Evolutionary conservation across 352 stramenopile species (phyloP), one percentile per base, ranked within the genome.

Genomic region (Phytophthora ohioensis): DNA sequence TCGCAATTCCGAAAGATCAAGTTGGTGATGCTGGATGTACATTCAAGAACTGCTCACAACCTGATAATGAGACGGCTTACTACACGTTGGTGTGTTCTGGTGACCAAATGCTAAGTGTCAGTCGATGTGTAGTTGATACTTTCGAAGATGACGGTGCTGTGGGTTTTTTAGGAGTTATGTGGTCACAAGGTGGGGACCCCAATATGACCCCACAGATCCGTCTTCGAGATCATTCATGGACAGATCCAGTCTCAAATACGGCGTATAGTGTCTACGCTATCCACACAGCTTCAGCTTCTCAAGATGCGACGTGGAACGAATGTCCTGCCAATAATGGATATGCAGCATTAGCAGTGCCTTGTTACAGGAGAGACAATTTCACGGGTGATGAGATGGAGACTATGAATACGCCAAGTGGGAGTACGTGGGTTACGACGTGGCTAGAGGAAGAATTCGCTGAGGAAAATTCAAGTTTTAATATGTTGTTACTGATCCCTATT

Each of bases 101-200:
- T 3, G 34, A 57, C 0, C 61, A 82, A 58, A 85, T 87, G 68
- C 61, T 83, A 15, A 72, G 42, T 4, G 69, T 71, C 1, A 34
- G 63, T 12, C 56, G 69, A 11, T 85, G 80, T 31, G 70, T 76
- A 3, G 66, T 60, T 8, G 78, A 83, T 15, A 54, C 43, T 1
- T 76, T 69, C 13, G 48, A 68, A 10, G 62, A 69, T 27, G 15
- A 38, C 2, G 39, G 53, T 0, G 53, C 60, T 0, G 21, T 13
- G 3, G 31, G n/a, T 1, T 67, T 46, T 31, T 47, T 82, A 47
- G 57, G 62, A 11, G 59, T 61, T 4, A 76, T 79, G 67, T 79
- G 72, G 72, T 49, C 67, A 5, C 67, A 46, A 31, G 72, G 72
- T 10, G 73, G 67, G 7, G 57, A 79, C 36, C 63, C 65, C 0